These are phyloP conservation scores for Hanseniaspora nectarophila DNA, from an alignment of 805 yeast genomes.

Conservation along the genomic window DNA sequence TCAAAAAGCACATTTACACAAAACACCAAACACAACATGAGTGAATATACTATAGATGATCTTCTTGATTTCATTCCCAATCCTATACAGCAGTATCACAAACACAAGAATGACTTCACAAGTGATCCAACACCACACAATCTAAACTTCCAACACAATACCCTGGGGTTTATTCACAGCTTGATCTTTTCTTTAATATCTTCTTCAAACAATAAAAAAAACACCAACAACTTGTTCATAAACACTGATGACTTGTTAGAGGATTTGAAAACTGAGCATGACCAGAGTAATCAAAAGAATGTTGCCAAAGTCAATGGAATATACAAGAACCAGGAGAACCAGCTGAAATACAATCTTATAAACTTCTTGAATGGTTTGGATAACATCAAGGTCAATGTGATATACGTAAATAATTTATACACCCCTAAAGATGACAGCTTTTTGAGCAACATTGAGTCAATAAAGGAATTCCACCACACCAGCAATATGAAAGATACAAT, in stretches of 20 bases:
- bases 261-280: not conserved
- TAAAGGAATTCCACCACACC: not conserved
- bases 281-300: not conserved
- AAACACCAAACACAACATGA: not conserved
- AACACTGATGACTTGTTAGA: constrained; percentile 3
- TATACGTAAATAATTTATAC: constrained; percentile 3
- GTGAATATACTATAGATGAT: not conserved
- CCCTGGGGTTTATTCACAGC: not conserved
- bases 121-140: not conserved
- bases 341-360: not conserved
- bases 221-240: constrained; percentile 5
- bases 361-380: not conserved
- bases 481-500: not conserved
- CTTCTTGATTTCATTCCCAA: not conserved
- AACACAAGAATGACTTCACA: not conserved
- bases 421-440: constrained; percentile 11
- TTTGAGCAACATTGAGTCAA: not conserved
- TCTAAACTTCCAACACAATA: not conserved
- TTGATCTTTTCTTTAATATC: constrained; percentile 3
- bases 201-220: constrained; percentile 1
- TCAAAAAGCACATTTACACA: not conserved
- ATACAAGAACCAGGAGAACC: not conserved
- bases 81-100: not conserved
- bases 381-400: constrained; percentile 1
- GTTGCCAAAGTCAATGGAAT: not conserved